Evolutionary conservation across 2,329 filamentous ascomycete species (phyloP), one percentile per base, ranked within the genome.

Genomic region (Stachybotrys elegans): DNA sequence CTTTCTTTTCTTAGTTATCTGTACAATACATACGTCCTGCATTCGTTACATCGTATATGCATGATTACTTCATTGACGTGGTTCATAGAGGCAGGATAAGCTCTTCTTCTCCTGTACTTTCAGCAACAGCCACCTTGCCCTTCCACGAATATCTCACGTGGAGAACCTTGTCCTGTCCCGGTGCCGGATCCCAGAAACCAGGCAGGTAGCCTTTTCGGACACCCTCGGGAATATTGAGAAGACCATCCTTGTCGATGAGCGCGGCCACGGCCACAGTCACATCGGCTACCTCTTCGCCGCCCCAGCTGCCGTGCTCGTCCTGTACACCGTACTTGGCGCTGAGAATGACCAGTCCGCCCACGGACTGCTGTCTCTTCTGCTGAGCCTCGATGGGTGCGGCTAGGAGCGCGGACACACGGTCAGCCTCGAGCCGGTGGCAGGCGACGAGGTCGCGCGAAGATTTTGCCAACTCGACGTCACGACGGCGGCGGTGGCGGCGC

Each of bases 161-260:
- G 39, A 77, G 57, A 27, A 68, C 61, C 63, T 77, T 76, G 17
- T 60, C 61, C 27, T 57, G 54, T 25, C 55, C 55, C 5, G 72
- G 73, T 12, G 65, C 67, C 14, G 73, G 73, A 44, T 77, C 73
- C 69, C 72, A 76, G 54, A 77, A 76, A 2, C 73, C 73, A 1
- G 72, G 59, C 22, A 77, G 51, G 27, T 66, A 60, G 36, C 62
- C 65, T 61, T 75, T 73, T 41, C 62, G 54, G 42, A 74, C 53
- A 1, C 69, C 68, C 3, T 44, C 43, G 1, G 71, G 69, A 27
- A 73, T 69, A 4, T 55, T 44, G 12, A 75, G 47, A 35, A 52
- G 47, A 5, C 62, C 56, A 1, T 57, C 62, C 4, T 60, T 58
- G 43, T 68, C 62, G 25, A 76, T 61, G 27, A 76, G 54, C n/a